These are phyloP conservation scores for Amanita inopinata DNA, from an alignment of 768 basidiomycete species.

Conservation along the genomic window DNA sequence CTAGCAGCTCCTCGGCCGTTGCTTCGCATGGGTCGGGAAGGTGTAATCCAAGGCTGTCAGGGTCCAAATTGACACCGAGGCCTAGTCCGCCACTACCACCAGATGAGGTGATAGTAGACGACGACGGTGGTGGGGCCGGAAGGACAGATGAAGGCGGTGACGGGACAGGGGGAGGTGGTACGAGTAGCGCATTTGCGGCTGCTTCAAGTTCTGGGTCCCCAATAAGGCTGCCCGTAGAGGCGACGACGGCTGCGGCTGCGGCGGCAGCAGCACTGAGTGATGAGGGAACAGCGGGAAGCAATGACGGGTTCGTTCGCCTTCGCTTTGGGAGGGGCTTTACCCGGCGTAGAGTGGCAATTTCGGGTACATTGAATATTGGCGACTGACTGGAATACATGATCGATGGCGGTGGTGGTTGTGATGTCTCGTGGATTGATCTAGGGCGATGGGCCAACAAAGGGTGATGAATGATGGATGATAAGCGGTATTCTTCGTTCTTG, in stretches of 20 bases:
- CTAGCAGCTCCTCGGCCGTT: slow-evolving; percentile 48
- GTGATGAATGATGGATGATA: too few relatives aligned
- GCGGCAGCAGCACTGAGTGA: slow-evolving; percentile 5
- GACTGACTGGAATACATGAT: slow-evolving; percentile 48
- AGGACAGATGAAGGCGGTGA: neutral
- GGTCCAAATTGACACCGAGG: neutral
- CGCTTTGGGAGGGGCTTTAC: slow-evolving; percentile 77
- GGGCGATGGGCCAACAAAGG: too few relatives aligned
- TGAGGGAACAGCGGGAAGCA: slow-evolving; percentile 10
- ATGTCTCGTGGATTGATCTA: too few relatives aligned
- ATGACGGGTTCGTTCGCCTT: slow-evolving; percentile 33
- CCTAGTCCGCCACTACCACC: neutral
- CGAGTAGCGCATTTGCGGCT: slow-evolving; percentile 5
- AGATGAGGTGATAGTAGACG: neutral
- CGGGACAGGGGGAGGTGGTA: neutral
- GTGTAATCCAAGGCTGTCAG: neutral
- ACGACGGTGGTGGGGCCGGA: neutral
- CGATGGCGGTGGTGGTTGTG: too few relatives aligned
- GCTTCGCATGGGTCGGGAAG: slow-evolving; percentile 19
- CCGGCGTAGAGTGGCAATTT: slow-evolving; percentile 51
- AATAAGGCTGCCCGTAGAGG: slow-evolving; percentile 4
- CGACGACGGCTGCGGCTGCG: slow-evolving; percentile 6
- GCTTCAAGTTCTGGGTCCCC: slow-evolving; percentile 7
- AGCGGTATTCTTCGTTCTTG: too few relatives aligned
- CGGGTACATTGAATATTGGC: slow-evolving; percentile 56